A percentile compares a stretch with the other conserved stretches of the same genome.
Evolutionary conservation across 2,329 filamentous ascomycete species (phyloP).

Genomic region (Alternaria brassicicola): DNA sequence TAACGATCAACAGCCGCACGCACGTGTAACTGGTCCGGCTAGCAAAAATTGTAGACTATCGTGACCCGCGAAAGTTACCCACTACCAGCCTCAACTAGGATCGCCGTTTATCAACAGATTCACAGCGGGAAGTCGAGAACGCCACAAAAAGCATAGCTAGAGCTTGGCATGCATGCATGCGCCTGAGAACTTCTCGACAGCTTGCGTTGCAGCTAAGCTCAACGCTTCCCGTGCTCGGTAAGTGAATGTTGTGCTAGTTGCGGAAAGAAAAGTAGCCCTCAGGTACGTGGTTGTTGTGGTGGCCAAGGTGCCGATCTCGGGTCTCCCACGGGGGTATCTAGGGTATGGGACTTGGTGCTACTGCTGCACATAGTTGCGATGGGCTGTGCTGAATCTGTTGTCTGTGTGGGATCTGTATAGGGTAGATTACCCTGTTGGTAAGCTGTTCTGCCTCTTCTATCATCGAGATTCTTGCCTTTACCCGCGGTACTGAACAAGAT

Average conservation of each 20-base stretch:
- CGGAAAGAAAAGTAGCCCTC: not conserved
- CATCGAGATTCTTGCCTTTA: constrained; percentile 1
- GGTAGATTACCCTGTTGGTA: not conserved
- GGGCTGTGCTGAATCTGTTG: constrained; percentile 5
- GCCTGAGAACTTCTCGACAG: not conserved
- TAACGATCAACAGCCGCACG: constrained; percentile 3
- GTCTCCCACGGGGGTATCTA: constrained; percentile 21
- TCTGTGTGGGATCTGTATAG: not conserved
- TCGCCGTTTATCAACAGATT: constrained; percentile 4
- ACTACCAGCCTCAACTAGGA: not conserved
- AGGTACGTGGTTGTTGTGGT: constrained; percentile 5
- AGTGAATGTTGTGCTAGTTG: constrained; percentile 4
- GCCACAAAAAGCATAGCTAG: constrained; percentile 1
- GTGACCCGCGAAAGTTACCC: not conserved
- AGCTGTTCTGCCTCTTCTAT: constrained; percentile 3
- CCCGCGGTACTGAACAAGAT: constrained; percentile 1
- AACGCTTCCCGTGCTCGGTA: constrained; percentile 2
- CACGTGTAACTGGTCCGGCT: not conserved
- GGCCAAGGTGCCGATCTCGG: constrained; percentile 26
- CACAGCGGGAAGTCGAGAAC: constrained; percentile 1
- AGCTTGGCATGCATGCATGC: constrained; percentile 3
- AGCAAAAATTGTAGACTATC: not conserved
- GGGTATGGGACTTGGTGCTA: constrained; percentile 4
- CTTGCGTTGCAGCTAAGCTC: constrained; percentile 1
- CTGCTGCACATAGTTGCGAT: constrained; percentile 4